Percentiles rank a stretch among this genome's conserved stretches.
Conservation (phyloP, 2,329 filamentous ascomycete genomes). For the Stachybotrys elegans region DNA sequence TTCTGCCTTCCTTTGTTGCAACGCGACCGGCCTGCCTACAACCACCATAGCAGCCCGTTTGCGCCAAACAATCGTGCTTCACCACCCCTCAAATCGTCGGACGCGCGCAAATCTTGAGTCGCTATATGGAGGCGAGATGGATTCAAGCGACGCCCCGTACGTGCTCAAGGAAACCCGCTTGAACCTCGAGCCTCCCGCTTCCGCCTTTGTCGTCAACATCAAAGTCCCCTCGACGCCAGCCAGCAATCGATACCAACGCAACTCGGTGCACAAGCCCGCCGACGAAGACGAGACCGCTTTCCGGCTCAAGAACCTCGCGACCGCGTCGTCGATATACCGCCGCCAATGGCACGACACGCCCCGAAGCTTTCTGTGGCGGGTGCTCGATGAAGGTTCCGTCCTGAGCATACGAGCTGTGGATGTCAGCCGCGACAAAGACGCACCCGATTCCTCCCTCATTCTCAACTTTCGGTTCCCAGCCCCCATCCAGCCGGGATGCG, state of each 20-base stretch:
- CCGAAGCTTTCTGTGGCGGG: slow-evolving; percentile 84
- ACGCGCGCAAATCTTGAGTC: too few species aligned
- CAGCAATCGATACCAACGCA: slow-evolving; percentile 39
- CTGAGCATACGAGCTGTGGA: slow-evolving; percentile 83
- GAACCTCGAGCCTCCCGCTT: slow-evolving; percentile 69
- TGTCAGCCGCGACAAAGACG: slow-evolving; percentile 62
- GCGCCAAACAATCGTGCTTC: too few species aligned
- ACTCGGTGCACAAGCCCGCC: slow-evolving; percentile 22
- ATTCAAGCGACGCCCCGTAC: slow-evolving; percentile 54
- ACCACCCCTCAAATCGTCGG: too few species aligned
- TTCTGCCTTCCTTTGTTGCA: too few species aligned
- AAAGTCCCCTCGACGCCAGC: slow-evolving; percentile 54
- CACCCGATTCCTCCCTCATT: slow-evolving; percentile 66
- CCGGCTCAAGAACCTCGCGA: slow-evolving; percentile 67
- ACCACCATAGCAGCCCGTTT: too few species aligned
- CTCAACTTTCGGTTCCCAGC: slow-evolving; percentile 74
- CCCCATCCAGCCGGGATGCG: slow-evolving; percentile 68
- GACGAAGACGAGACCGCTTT: slow-evolving; percentile 71
- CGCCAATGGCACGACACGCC: slow-evolving; percentile 71
- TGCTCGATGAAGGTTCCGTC: slow-evolving; percentile 73
- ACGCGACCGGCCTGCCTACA: too few species aligned
- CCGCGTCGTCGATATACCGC: slow-evolving; percentile 78
- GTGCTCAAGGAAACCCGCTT: slow-evolving; percentile 84
- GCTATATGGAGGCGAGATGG: slow-evolving; percentile 64
- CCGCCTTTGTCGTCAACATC: slow-evolving; percentile 66